A percentile compares a stretch with the other conserved stretches of the same genome.
Conservation (phyloP, 2,329 filamentous ascomycete species). For the Alternaria consortialis region DNA sequence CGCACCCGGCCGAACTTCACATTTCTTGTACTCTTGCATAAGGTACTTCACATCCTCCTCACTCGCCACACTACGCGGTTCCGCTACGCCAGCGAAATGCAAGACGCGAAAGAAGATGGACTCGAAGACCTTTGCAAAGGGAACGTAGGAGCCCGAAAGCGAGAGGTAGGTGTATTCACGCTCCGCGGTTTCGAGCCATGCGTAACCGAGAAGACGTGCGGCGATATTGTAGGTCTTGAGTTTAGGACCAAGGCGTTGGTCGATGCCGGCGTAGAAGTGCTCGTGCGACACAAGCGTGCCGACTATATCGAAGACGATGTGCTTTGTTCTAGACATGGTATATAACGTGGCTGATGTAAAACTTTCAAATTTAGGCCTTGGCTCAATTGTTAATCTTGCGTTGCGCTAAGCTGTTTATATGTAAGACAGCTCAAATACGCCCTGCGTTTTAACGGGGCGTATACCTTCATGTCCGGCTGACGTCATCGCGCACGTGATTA, state of each 20-base stretch:
- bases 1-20: constrained; percentile 49
- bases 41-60: constrained; percentile 56
- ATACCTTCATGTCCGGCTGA: background rate
- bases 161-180: constrained; percentile 62
- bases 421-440: background rate
- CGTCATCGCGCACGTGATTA: background rate
- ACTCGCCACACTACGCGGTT: constrained; percentile 55
- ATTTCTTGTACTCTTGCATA: constrained; percentile 50
- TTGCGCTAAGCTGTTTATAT: no score
- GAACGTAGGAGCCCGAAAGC: constrained; percentile 55
- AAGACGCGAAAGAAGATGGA: constrained; percentile 61
- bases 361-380: background rate
- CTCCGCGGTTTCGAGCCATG: constrained; percentile 60
- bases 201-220: constrained; percentile 56
- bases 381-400: background rate
- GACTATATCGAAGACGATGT: constrained; percentile 55
- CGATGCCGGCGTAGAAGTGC: constrained; percentile 55
- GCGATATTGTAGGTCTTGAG: constrained; percentile 54
- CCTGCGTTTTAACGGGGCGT: background rate
- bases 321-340: constrained; percentile 8
- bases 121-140: constrained; percentile 56
- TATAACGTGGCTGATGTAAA: background rate
- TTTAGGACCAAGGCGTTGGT: constrained; percentile 53
- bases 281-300: constrained; percentile 62
- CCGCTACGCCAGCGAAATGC: constrained; percentile 53